phyloP scores from a whole-genome alignment of 2,329 filamentous ascomycete species.

The Microcyclospora pomicola region DNA sequence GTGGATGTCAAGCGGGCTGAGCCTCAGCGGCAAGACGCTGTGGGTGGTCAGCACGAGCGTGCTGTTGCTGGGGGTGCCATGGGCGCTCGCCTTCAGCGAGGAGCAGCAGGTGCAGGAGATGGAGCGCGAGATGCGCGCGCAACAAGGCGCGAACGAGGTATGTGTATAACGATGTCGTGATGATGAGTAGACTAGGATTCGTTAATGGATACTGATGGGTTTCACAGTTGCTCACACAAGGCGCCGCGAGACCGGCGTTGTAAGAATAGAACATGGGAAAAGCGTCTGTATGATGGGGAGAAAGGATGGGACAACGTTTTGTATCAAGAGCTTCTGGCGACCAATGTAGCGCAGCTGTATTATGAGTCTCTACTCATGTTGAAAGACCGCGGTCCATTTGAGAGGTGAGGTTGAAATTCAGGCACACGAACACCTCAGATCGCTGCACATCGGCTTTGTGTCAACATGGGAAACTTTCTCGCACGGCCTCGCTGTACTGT shows the following conservation, averaged over 20 bases:
- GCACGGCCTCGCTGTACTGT: too few species aligned
- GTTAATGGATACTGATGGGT: conserved; percentile 5
- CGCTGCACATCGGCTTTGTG: too few species aligned
- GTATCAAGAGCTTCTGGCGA: background rate
- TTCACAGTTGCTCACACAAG: conserved; percentile 13
- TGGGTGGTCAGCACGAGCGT: conserved; percentile 87
- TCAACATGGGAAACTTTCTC: too few species aligned
- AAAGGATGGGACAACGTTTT: background rate
- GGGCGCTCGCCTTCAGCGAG: conserved; percentile 82
- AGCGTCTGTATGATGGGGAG: background rate
- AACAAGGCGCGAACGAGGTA: conserved; percentile 76
- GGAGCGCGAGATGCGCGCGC: conserved; percentile 95
- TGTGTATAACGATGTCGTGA: conserved; percentile 13
- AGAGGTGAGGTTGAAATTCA: too few species aligned
- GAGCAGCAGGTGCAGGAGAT: conserved; percentile 95
- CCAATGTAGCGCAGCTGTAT: background rate
- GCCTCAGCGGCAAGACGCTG: conserved; percentile 69
- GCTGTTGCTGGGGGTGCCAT: conserved; percentile 81
- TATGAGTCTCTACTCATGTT: background rate
- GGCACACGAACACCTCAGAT: too few species aligned
- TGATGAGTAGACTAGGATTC: background rate
- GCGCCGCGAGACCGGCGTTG: conserved; percentile 13
- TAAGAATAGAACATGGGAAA: conserved; percentile 4
- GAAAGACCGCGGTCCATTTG: too few species aligned
- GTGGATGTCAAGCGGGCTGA: conserved; percentile 46